Evolutionary conservation across 2,329 filamentous ascomycete species (phyloP).

Genomic region (Fusarium proliferatum): DNA sequence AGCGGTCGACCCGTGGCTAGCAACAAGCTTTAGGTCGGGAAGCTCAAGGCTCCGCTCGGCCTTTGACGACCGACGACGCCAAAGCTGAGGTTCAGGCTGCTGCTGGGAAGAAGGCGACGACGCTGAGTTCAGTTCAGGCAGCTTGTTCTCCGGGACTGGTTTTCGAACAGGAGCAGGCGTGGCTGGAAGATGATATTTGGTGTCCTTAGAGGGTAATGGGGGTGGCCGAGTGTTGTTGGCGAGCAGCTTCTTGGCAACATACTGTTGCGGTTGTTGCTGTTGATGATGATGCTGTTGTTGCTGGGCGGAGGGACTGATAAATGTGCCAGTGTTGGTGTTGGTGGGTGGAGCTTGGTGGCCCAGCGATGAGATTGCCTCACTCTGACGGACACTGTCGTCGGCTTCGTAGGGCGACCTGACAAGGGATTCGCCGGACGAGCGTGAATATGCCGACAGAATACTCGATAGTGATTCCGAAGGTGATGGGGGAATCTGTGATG

Average conservation of each 20-base stretch:
- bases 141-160: slow-evolving; percentile 20
- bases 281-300: slow-evolving; percentile 33
- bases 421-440: slow-evolving; percentile 58
- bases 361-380: slow-evolving; percentile 39
- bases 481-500: slow-evolving; percentile 47
- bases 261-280: slow-evolving; percentile 32
- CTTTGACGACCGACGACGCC: slow-evolving; percentile 64
- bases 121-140: slow-evolving; percentile 31
- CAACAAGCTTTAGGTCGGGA: slow-evolving; percentile 60
- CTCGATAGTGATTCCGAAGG: slow-evolving; percentile 64
- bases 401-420: slow-evolving; percentile 56
- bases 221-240: slow-evolving; percentile 28
- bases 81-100: slow-evolving; percentile 52
- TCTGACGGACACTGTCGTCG: slow-evolving; percentile 34
- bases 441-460: slow-evolving; percentile 66
- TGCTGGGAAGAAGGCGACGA: slow-evolving; percentile 42
- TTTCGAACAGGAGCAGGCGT: slow-evolving; percentile 32
- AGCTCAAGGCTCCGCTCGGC: slow-evolving; percentile 60
- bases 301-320: slow-evolving; percentile 35
- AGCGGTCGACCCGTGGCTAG: slow-evolving; percentile 63
- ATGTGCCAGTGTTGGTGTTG: slow-evolving; percentile 35
- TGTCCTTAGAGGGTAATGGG: slow-evolving; percentile 45
- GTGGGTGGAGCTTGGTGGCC: slow-evolving; percentile 42
- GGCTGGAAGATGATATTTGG: slow-evolving; percentile 37
- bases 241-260: slow-evolving; percentile 35